phyloP scores from a whole-genome alignment of 179 eudicot genomes.

The Spinacia oleracea region DNA sequence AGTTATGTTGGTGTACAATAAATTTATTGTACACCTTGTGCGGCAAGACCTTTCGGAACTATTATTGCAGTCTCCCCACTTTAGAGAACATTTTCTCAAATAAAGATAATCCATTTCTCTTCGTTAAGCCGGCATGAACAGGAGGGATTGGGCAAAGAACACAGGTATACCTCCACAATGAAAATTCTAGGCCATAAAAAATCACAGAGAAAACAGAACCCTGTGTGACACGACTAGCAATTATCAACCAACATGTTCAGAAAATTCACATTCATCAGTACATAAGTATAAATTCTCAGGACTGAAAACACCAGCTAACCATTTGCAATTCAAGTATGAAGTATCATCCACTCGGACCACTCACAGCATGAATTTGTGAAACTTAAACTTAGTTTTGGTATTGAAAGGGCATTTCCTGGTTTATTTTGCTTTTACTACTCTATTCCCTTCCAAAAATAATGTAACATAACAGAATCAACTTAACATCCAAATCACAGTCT shows the following conservation, averaged over 20 bases:
- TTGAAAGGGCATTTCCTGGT: background rate
- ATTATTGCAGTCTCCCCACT: background rate
- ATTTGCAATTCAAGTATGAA: background rate
- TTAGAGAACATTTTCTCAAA: background rate
- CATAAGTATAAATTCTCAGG: background rate
- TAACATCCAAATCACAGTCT: background rate
- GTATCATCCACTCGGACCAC: background rate
- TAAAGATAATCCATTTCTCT: background rate
- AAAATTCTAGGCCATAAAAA: too few species aligned
- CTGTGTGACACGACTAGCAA: background rate
- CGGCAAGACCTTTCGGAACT: too few species aligned
- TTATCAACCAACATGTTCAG: background rate
- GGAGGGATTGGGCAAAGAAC: background rate
- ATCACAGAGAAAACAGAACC: background rate
- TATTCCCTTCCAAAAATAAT: background rate
- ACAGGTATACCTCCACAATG: too few species aligned
- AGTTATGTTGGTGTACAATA: too few species aligned
- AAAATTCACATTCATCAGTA: background rate
- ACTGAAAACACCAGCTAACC: background rate
- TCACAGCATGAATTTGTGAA: background rate
- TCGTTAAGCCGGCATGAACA: background rate
- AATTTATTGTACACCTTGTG: too few species aligned
- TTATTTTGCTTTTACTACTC: background rate
- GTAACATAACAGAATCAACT: background rate
- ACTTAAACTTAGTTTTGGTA: background rate